These are phyloP conservation scores for Lumnitzera littorea DNA, from an alignment of 345 rosid genomes.

Conservation along the genomic window DNA sequence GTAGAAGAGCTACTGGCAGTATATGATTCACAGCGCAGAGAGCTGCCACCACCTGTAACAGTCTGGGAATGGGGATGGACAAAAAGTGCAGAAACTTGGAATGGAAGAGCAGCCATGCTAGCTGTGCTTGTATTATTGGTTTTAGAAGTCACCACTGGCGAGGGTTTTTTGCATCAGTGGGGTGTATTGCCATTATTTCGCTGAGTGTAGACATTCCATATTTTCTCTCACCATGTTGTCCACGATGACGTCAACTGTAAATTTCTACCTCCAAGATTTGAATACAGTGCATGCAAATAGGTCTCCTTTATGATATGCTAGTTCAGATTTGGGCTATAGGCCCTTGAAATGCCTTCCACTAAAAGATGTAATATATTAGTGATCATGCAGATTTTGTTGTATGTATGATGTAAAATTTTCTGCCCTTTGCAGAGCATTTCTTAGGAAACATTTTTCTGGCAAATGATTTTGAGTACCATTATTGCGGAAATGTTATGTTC, in stretches of 20 bases:
- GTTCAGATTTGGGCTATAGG: too few species aligned
- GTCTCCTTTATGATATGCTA: too few species aligned
- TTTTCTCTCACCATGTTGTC: background rate
- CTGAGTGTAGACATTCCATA: constrained; percentile 12
- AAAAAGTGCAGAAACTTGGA: constrained; percentile 99
- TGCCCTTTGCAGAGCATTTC: too few species aligned
- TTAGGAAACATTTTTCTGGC: too few species aligned
- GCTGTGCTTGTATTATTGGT: constrained; percentile 78
- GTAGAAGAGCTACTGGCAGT: constrained; percentile 83
- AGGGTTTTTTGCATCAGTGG: constrained; percentile 95
- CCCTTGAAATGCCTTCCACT: too few species aligned
- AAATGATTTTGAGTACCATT: too few species aligned
- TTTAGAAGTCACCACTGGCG: constrained; percentile 86
- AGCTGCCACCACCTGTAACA: constrained; percentile 82
- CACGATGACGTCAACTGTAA: background rate
- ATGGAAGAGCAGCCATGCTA: constrained; percentile 96
- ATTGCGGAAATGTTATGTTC: too few species aligned
- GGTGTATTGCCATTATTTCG: constrained; percentile 58
- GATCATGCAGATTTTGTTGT: too few species aligned
- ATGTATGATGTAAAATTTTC: too few species aligned
- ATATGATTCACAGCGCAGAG: constrained; percentile 88
- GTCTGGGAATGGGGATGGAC: constrained; percentile 99
- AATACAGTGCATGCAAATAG: too few species aligned
- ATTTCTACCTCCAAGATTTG: too few species aligned
- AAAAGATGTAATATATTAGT: too few species aligned